Evolutionary conservation across 2,329 filamentous ascomycete genomes (phyloP).

Genomic region (Colletotrichum theobromicola): DNA sequence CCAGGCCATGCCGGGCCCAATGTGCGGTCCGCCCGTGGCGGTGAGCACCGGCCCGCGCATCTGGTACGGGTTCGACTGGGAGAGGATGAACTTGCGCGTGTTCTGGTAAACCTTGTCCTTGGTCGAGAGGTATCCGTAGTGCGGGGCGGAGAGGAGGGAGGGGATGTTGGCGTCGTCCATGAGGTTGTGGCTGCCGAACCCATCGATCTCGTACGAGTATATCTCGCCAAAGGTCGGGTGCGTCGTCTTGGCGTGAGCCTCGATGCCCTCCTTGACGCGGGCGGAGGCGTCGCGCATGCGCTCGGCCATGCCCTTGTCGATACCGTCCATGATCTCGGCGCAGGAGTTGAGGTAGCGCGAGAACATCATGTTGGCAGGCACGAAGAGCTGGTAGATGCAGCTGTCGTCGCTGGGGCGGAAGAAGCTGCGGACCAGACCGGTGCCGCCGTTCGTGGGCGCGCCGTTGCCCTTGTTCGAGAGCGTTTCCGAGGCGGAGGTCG

Average conservation of each 20-base stretch:
- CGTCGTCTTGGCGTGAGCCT: slow-evolving; percentile 69
- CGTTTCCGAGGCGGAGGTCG: slow-evolving; percentile 79
- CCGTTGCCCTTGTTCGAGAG: slow-evolving; percentile 78
- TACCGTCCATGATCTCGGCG: slow-evolving; percentile 47
- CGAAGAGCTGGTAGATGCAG: slow-evolving; percentile 83
- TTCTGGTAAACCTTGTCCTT: slow-evolving; percentile 72
- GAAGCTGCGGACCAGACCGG: slow-evolving; percentile 83
- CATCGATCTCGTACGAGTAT: slow-evolving; percentile 74
- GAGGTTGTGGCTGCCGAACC: slow-evolving; percentile 64
- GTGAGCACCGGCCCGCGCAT: slow-evolving; percentile 58
- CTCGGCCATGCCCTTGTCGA: slow-evolving; percentile 56
- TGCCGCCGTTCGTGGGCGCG: slow-evolving; percentile 79
- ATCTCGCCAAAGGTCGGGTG: slow-evolving; percentile 68
- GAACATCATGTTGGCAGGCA: slow-evolving; percentile 91
- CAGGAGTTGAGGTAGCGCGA: slow-evolving; percentile 62
- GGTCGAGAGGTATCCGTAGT: slow-evolving; percentile 61
- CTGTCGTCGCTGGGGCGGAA: slow-evolving; percentile 93
- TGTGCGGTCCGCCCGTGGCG: slow-evolving; percentile 57
- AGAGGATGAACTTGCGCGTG: slow-evolving; percentile 77
- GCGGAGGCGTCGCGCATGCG: slow-evolving; percentile 64
- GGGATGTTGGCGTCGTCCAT: slow-evolving; percentile 73
- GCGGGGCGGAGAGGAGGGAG: slow-evolving; percentile 64
- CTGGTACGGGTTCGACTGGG: slow-evolving; percentile 76
- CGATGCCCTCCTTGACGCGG: slow-evolving; percentile 68
- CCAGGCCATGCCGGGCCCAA: slow-evolving; percentile 76